These are phyloP conservation scores for Acacia crassicarpa DNA, from an alignment of 306 rosid genomes.

Conservation along the genomic window DNA sequence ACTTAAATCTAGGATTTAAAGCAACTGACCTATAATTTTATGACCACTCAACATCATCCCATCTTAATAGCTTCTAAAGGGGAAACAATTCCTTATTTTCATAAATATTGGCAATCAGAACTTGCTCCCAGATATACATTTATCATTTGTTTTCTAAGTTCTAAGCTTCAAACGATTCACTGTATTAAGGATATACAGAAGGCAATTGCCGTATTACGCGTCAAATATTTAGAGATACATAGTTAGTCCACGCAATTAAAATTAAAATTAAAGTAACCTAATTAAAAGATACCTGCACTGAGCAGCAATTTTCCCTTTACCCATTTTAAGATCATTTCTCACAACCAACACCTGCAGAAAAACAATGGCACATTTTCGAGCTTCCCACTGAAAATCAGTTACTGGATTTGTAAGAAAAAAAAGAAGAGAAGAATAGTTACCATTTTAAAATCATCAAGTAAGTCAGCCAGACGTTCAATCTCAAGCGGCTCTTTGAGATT, in stretches of 20 bases:
- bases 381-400: constrained; percentile 14
- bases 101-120: background rate
- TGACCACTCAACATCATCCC: background rate
- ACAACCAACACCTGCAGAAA: constrained; percentile 76
- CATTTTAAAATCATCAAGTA: constrained; percentile 88
- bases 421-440: constrained; percentile 27
- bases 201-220: background rate
- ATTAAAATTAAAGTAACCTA: background rate
- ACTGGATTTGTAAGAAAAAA: background rate
- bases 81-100: background rate
- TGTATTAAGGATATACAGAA: background rate
- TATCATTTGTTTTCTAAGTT: background rate
- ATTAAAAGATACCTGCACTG: constrained; percentile 74
- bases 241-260: background rate
- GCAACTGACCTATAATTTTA: background rate
- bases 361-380: background rate
- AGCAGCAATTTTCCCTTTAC: constrained; percentile 96
- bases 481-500: constrained; percentile 66
- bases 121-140: background rate
- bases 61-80: background rate
- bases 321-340: constrained; percentile 96
- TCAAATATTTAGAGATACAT: background rate
- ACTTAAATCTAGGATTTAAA: background rate
- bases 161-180: background rate
- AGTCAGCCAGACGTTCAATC: constrained; percentile 73